Percentiles rank a stretch among this genome's conserved stretches.
phyloP scores from a whole-genome alignment of 2,329 filamentous ascomycete genomes.

The Sporothrix sp. region DNA sequence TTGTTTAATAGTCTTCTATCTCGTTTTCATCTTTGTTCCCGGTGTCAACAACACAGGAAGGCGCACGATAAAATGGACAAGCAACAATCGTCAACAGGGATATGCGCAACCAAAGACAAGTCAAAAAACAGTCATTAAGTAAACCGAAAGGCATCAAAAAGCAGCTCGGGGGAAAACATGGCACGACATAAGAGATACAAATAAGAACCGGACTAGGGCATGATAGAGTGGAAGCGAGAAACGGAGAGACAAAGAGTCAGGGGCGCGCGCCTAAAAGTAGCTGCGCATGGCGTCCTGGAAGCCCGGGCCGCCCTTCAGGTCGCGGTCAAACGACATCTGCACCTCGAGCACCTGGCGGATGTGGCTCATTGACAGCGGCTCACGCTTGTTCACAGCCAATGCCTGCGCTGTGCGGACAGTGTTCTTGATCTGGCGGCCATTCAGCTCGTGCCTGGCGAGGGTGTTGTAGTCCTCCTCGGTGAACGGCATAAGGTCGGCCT shows the following conservation, averaged over 20 bases:
- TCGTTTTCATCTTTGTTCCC: too few relatives aligned
- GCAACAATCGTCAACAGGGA: too few relatives aligned
- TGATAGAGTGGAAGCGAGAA: too few relatives aligned
- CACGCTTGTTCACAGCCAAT: constrained; percentile 65
- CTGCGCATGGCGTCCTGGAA: constrained; percentile 78
- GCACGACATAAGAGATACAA: neutral
- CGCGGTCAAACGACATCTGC: constrained; percentile 70
- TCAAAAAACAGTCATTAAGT: too few relatives aligned
- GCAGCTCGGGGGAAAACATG: neutral
- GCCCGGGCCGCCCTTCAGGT: constrained; percentile 70
- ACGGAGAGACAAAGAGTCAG: too few relatives aligned
- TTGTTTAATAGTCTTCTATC: neutral
- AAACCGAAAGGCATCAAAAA: too few relatives aligned
- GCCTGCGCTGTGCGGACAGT: constrained; percentile 74
- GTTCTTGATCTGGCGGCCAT: constrained; percentile 73
- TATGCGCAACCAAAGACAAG: too few relatives aligned
- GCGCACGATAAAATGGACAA: too few relatives aligned
- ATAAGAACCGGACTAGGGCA: neutral
- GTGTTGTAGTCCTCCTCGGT: constrained; percentile 56
- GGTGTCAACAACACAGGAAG: too few relatives aligned
- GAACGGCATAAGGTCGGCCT: constrained; percentile 50
- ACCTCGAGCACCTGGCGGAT: constrained; percentile 78
- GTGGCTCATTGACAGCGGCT: constrained; percentile 65
- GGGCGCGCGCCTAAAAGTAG: constrained; percentile 44
- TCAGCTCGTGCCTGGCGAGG: constrained; percentile 56